Evolutionary conservation across 2,329 filamentous ascomycete genomes (phyloP), one percentile per base, ranked within the genome.

Genomic region (Parastagonospora nodorum): DNA sequence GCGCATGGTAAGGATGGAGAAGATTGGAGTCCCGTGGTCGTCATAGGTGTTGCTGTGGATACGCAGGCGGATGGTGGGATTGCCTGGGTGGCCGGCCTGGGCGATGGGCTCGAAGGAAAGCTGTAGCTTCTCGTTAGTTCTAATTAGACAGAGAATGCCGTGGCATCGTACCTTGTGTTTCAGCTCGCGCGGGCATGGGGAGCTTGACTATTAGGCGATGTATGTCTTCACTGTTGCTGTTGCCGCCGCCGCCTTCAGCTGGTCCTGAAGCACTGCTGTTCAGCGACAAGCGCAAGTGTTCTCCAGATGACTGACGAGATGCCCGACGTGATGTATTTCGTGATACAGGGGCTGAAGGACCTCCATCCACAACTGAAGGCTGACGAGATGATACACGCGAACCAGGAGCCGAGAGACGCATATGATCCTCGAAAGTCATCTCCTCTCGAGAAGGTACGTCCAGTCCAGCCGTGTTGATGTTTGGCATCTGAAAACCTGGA

Each of bases 11-110:
- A 62, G 53, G 15, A 60, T 44, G 4, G 55, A 60, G 42, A 58
- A 58, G 24, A 60, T 55, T 2, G 47, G 41, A 8, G 31, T 36
- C 6, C 40, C 41, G 7, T 55, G 44, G 11, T 8, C 15, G 42
- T 60, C 59, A 8, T 46, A 45, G 10, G 45, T 58, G 48, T 62
- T 60, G 43, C 50, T 56, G 40, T 56, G 44, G 16, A 60, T 47
- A 1, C 42, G 44, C 5, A 60, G 24, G 6, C 32, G 44, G n/a
- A 60, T 30, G 4, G 35, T 19, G 2, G 45, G 39, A 24, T 45
- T 29, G 4, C 16, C 30, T n/a, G 44, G 28, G 14, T 40, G 36
- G n/a, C 27, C 32, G 4, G 10, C 2, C 11, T 8, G 19, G 24
- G 10, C 19, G 11, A 37, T 8, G 10, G 37, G 10, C 12, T 39